Evolutionary conservation across 371 early-diverging fungal species (phyloP), one percentile per base, ranked within the genome.

Genomic region (Mortierella sp.): DNA sequence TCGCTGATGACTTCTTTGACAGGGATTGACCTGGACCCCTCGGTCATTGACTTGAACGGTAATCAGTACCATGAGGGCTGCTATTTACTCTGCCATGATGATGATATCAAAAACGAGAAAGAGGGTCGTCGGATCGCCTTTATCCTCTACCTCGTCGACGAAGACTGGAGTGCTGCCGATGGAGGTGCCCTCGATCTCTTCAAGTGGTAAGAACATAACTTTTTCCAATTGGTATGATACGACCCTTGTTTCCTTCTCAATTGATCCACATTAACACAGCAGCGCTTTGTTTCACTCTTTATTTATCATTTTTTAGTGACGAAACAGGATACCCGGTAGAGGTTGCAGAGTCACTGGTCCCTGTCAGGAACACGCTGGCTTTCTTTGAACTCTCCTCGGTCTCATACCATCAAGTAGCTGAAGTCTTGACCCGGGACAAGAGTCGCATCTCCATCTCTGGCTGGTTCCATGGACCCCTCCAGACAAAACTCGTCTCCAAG

Each of bases 51-150:
- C 74, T 70, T 93, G 48, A 89, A 92, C 3, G 93, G 89, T 0
- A 93, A 94, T 64, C 86, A 88, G 65, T 93, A 93, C 77, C 86
- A 86, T 48, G 74, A 85, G 37, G 89, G 88, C 6, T 88, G 90
- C 66, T 90, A 92, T 61, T 67, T 94, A 40, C 79, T 92, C 13
- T 94, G 94, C 71, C 94, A 94, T 64, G 94, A 94, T 68, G 94
- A 94, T 66, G 92, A 91, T 72, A 90, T 94, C 67, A 88, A 89
- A 63, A 87, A 88, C 24, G 92, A 89, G 52, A 86, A 88, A 69
- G 72, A 87, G 44, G 89, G 91, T 3, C 89, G 94, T 37, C 86
- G 89, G 58, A 89, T 94, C 41, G 94, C 94, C 4, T 94, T 91
- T 76, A 93, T 94, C 50, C 76, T 94, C 11, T 94, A 94, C 64